Base-by-base conservation (phyloP, 176 grass and related monocot species). In the Oryza coarctata region DNA sequence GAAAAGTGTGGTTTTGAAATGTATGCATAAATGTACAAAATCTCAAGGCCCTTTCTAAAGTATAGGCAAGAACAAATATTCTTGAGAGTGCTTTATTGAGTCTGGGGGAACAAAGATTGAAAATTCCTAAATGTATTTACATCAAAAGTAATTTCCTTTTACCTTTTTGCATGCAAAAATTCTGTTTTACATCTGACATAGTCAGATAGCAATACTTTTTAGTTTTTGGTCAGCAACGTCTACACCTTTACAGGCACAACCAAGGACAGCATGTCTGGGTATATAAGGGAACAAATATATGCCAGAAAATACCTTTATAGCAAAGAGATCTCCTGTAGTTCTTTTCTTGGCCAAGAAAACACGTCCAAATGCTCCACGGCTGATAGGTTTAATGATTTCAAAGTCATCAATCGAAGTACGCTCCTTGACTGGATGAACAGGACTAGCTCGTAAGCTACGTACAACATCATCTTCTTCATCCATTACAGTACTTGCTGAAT, bases 321-420 rank as follows among this genome's bases (percentile, higher is more conserved):
- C 97, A 91, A 99, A 99, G 33, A 94, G 93, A 71, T 99, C 97
- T 71, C 97, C 97, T 30, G 97, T 99, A 61, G 97, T 99, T 88
- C 91, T 91, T 92, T 99, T 99, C 85, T 99, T 99, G 76, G 97
- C 93, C 77, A 99, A 84, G 86, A 99, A 99, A 86, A 99, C 97
- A 78, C 97, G 88, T 45, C 97, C 97, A 84, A 96, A 99, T 88
- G 97, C 97, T 79, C 97, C 97, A 75, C 97, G 93, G 27, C 97
- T 99, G 30, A 99, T 99, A 66, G 93, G 97, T 85, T 99, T 99
- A 76, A 96, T 96, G 74, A 96, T 99, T 90, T 99, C 97, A 64
- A 99, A 99, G 84, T 99, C 97, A 87, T 99, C 93, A 75, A 99
- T 99, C 71, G 97, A 99, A 85, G 89, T 99, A 75, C 97, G 86